Percentiles rank a stretch among this genome's conserved stretches.
phyloP scores from a whole-genome alignment of 768 basidiomycete genomes.

The Psilocybe cyanescens region DNA sequence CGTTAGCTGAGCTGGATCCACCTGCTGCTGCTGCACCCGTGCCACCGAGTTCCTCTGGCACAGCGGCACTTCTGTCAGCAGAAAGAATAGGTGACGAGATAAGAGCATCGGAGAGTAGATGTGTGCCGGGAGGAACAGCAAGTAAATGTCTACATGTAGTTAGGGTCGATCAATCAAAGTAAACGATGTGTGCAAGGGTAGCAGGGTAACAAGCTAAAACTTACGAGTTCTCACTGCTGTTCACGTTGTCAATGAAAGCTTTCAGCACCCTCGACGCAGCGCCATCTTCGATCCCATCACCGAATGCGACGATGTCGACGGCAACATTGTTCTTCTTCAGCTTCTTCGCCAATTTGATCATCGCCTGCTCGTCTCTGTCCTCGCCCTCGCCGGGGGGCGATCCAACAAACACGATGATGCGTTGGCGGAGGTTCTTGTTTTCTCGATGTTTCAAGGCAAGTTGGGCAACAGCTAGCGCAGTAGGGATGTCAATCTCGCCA shows the following conservation, averaged over 20 bases:
- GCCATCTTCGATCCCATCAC: conserved; percentile 81
- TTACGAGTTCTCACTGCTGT: conserved; percentile 86
- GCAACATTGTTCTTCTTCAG: conserved; percentile 99
- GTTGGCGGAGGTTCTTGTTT: conserved; percentile 97
- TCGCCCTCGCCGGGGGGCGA: conserved; percentile 75
- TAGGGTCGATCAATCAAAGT: not conserved
- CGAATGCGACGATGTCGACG: conserved; percentile 88
- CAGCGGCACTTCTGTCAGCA: conserved; percentile 69
- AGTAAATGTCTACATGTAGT: conserved; percentile 70
- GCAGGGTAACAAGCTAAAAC: conserved; percentile 29
- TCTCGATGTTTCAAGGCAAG: conserved; percentile 96
- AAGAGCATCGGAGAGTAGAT: conserved; percentile 83
- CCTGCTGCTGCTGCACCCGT: conserved; percentile 48
- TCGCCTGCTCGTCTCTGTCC: conserved; percentile 74
- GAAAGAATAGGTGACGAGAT: conserved; percentile 82
- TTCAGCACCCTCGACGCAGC: conserved; percentile 66
- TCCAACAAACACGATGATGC: conserved; percentile 92
- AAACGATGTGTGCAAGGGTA: not conserved
- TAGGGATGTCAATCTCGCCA: conserved; percentile 84
- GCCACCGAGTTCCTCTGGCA: conserved; percentile 64
- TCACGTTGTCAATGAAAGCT: conserved; percentile 83
- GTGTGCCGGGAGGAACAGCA: conserved; percentile 74
- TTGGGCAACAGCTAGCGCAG: conserved; percentile 91
- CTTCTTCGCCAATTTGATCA: conserved; percentile 93
- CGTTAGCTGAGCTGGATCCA: conserved; percentile 44